Percentiles rank a stretch among this genome's conserved stretches.
phyloP scores from a whole-genome alignment of 495 filamentous ascomycete genomes.

The Penicillium antarcticum region DNA sequence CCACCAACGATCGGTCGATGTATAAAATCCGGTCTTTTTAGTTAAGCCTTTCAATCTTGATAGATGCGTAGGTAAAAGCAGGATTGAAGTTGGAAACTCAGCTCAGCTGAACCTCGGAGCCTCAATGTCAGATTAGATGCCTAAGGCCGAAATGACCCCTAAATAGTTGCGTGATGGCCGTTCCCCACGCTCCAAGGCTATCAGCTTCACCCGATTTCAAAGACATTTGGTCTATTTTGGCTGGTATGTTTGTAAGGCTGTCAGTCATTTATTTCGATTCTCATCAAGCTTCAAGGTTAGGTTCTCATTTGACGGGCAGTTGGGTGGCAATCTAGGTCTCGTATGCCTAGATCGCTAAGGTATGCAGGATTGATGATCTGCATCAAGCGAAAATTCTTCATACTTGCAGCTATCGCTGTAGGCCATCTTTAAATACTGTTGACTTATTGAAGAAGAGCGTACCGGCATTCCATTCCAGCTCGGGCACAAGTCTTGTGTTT shows the following conservation, averaged over 20 bases:
- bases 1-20: not conserved
- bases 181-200: conserved; percentile 1
- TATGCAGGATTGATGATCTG: conserved; percentile 2
- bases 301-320: not conserved
- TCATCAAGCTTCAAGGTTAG: not conserved
- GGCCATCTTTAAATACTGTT: not conserved
- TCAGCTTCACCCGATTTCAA: not conserved
- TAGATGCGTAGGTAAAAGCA: no score
- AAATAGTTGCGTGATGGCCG: not conserved
- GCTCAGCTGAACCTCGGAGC: not conserved
- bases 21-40: no score
- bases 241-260: no score
- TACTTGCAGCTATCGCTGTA: not conserved
- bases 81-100: not conserved
- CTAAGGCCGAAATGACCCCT: not conserved
- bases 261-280: not conserved
- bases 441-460: no score
- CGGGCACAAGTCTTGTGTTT: no score
- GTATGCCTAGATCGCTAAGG: not conserved
- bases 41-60: no score
- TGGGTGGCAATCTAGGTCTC: not conserved
- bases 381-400: not conserved
- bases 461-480: no score
- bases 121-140: not conserved
- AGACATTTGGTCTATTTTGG: not conserved